Base-by-base conservation (phyloP, 1,284 basidiomycete genomes). In the Pseudomicrostroma phylloplanum region DNA sequence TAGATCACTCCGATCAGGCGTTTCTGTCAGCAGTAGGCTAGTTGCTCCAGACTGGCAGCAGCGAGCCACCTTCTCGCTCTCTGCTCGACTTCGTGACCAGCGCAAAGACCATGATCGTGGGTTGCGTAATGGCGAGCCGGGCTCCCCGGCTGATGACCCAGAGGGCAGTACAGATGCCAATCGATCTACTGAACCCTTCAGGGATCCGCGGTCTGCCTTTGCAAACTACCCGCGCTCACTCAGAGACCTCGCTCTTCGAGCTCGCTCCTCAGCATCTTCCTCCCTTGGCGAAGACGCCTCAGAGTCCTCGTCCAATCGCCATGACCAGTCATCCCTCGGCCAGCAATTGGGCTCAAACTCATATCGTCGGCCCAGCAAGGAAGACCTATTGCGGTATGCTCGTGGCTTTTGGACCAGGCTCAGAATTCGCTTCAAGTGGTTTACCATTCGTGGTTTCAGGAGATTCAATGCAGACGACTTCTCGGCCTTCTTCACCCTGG, bases 381-480 rank as follows among this genome's bases (percentile, higher is more conserved):
- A 78, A 42, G 91, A 97, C 72, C 87, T 97, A 62, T 83, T 98
- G 43, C 86, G 85, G 26, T 88, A 92, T 2, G 88, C 94, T 2
- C 89, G 85, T 54, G 87, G 88, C 7, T 92, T 93, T 80, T 94
- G 91, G 88, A 86, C 94, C 69, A 86, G 96, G 1, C 80, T 91
- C 41, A 85, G 89, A 15, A 91, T 99, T 68, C 86, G 91, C n/a
- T 91, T 96, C 82, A 92, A 92, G 79, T 99, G 96, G 96, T 89
- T 94, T 70, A 93, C 92, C 11, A 96, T 98, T 71, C 86, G 91
- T 68, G 92, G 91, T 0, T 99, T 96, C 82, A 86, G 94, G 40
- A 88, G 87, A 70, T 99, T 96, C 82, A 93, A 96, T 70, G 89
- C 90, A 56, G 96, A 99, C 79, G 96, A 98, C 79, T 89, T 96